These are phyloP conservation scores for Cercospora canescens DNA, from an alignment of 2,329 filamentous ascomycete species.

Conservation along the genomic window DNA sequence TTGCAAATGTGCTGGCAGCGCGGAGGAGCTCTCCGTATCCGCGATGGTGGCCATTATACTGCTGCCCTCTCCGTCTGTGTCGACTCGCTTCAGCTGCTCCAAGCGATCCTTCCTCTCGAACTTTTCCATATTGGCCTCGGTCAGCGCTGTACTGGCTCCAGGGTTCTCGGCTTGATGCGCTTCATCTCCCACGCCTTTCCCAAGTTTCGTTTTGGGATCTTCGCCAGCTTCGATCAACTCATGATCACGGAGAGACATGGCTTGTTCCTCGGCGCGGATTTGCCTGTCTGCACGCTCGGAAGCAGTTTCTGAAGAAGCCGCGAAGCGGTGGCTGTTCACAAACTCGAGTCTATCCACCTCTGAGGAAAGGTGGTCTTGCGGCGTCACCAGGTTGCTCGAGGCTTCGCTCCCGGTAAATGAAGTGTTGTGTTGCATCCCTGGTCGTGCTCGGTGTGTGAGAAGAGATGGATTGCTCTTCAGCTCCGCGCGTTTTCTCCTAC, in stretches of 20 bases:
- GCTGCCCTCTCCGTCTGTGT: conserved; percentile 15
- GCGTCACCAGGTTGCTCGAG: conserved; percentile 28
- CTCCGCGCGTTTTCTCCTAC: conserved; percentile 36
- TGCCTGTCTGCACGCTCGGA: conserved; percentile 48
- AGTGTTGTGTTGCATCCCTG: conserved; percentile 18
- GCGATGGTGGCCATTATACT: conserved; percentile 22
- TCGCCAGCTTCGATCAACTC: conserved; percentile 54
- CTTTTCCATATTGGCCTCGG: conserved; percentile 36
- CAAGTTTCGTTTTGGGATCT: conserved; percentile 34
- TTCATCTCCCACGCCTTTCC: conserved; percentile 25
- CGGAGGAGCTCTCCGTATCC: conserved; percentile 14
- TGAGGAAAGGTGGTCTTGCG: conserved; percentile 34
- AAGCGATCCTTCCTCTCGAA: conserved; percentile 23
- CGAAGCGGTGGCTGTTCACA: conserved; percentile 41
- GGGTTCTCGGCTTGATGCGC: conserved; percentile 13
- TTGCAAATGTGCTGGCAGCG: background rate
- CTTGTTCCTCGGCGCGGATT: conserved; percentile 57
- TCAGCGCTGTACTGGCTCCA: conserved; percentile 21
- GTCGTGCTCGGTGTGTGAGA: conserved; percentile 17
- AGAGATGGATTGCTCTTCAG: conserved; percentile 20
- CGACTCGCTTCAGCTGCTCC: conserved; percentile 11
- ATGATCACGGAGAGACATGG: conserved; percentile 54
- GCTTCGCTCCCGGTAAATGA: conserved; percentile 28
- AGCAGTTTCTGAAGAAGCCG: conserved; percentile 44
- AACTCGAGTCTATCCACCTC: conserved; percentile 38